Base-by-base conservation (phyloP, 2,329 filamentous ascomycete species). In the Aspergillus fructus region DNA sequence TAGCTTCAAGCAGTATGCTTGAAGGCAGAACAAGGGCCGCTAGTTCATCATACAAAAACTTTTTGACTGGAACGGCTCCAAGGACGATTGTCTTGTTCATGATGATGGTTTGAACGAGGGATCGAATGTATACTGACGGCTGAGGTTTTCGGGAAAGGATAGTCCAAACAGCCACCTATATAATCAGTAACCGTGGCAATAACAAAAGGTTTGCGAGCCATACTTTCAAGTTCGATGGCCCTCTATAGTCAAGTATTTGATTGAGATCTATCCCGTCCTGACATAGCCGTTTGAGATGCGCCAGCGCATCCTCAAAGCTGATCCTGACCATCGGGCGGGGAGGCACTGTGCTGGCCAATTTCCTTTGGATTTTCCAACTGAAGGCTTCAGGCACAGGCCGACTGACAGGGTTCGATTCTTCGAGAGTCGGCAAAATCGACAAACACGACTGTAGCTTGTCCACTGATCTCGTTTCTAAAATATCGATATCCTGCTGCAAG, bases 341-440 rank as follows among this genome's bases (percentile, higher is more conserved):
- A 4, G 94, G 94, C 66, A 97, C 93, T 0, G 92, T 97, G 64
- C 92, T 97, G 1, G 94, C 93, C 33, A 99, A 81, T 61, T 89
- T 89, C n/a, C 93, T 85, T 70, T 99, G 94, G 39, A 97, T 83
- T 70, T 96, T 96, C 23, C 86, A 85, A 66, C 91, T 97, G 72
- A 97, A 97, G 0, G 93, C 86, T n/a, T 87, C 86, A 0, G 87
- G 83, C 0, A 96, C 85, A 0, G 84, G 74, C 50, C 81, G 85
- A 0, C 85, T 89, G 3, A 93, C 73, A 0, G 74, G 65, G 54
- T 88, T 83, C 1, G 88, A 86, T 27, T 80, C 78, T 57, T 83
- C 79, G 52, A 96, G 79, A 1, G 74, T 68, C 4, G 80, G 75
- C 50, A 93, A 74, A 13, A 77, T 69, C 15, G 69, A 66, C 43